Evolutionary conservation across 73 alveolate genomes (phyloP), one percentile per base, ranked within the genome.

Genomic region (Durusdinium trenchii): DNA sequence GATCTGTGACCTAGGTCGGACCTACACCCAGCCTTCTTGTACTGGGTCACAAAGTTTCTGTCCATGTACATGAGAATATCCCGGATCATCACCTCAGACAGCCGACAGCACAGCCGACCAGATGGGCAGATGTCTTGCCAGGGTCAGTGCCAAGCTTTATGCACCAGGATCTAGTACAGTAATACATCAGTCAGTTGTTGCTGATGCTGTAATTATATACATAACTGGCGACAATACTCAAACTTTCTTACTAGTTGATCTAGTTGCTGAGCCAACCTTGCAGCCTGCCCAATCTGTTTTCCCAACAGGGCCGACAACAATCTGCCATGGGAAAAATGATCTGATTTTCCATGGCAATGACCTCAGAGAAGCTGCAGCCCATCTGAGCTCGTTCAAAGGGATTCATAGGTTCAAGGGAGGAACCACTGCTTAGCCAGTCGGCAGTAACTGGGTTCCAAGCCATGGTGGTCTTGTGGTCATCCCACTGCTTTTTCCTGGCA

Each of bases 61-160:
- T 99, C 99, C 99, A 99, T 99, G 99, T 99, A 99, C 99, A 99
- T 99, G 82, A 99, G 98, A n/a, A 99, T 99, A 99, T 99, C 99
- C 52, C 99, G 94, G 99, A 99, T 99, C 99, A 99, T 99, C 57
- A 99, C 96, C 99, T 99, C 62, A 42, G 90, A 76, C 3, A 75
- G n/a, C n/a, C n/a, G n/a, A n/a, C n/a, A n/a, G n/a, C n/a, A n/a
- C n/a, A n/a, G n/a, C n/a, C n/a, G n/a, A n/a, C n/a, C n/a, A n/a
- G n/a, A n/a, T n/a, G n/a, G n/a, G n/a, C n/a, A n/a, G n/a, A n/a
- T n/a, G n/a, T n/a, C n/a, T n/a, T n/a, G n/a, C n/a, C n/a, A n/a
- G n/a, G n/a, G n/a, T n/a, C n/a, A n/a, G n/a, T n/a, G n/a, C n/a
- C n/a, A n/a, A n/a, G n/a, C n/a, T n/a, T n/a, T n/a, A n/a, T n/a